Percentiles rank a stretch among this genome's conserved stretches.
phyloP scores from a whole-genome alignment of 73 alveolate genomes.

The Uronychia binucleata region DNA sequence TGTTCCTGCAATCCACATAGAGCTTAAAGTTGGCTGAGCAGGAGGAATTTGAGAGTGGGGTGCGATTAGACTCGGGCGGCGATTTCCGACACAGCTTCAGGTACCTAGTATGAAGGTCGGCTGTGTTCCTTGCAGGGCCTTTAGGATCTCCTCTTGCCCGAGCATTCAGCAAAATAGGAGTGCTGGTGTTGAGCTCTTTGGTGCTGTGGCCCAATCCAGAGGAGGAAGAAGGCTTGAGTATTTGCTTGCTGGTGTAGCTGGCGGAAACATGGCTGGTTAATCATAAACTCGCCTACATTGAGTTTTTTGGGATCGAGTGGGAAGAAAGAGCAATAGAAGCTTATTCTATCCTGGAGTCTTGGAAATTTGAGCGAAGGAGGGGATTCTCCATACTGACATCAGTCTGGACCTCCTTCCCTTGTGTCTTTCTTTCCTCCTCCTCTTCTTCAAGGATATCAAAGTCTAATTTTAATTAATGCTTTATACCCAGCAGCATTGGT shows the following conservation, averaged over 20 bases:
- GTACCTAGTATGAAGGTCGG: background rate
- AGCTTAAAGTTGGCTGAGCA: too few relatives aligned
- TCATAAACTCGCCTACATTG: background rate
- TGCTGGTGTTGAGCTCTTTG: background rate
- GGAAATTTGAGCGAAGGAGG: background rate
- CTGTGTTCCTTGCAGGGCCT: too few relatives aligned
- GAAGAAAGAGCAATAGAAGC: background rate
- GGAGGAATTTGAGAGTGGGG: background rate
- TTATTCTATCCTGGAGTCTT: background rate
- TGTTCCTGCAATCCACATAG: too few relatives aligned
- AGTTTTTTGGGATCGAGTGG: background rate
- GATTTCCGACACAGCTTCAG: background rate
- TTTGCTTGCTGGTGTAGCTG: background rate
- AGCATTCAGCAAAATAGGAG: background rate
- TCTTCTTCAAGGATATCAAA: background rate
- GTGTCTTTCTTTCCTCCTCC: background rate
- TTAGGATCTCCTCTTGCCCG: too few relatives aligned
- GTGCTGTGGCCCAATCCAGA: too few relatives aligned
- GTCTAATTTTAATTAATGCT: background rate
- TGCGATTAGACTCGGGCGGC: background rate
- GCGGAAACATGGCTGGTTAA: background rate
- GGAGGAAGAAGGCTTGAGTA: background rate
- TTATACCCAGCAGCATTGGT: too few relatives aligned
- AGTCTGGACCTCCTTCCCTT: background rate
- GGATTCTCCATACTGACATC: background rate